Conservation (phyloP, 2,329 filamentous ascomycete species). For the Coniochaeta prunicola region DNA sequence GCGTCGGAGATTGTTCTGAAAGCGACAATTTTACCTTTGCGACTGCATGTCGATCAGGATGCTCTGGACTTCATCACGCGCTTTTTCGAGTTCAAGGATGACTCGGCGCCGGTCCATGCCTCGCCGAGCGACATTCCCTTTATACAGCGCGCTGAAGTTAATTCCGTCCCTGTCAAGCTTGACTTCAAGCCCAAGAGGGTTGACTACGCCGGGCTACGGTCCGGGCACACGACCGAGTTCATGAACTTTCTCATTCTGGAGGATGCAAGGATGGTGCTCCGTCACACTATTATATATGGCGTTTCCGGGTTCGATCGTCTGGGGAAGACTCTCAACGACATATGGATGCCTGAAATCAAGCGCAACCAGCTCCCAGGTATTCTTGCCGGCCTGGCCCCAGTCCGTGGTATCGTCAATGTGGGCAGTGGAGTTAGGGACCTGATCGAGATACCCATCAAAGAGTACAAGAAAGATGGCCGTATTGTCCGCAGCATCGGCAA, state of each 20-base stretch:
- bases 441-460: conserved; percentile 79
- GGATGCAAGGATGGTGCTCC: conserved; percentile 75
- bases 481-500: conserved; percentile 89
- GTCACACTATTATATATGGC: conserved; percentile 88
- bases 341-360: conserved; percentile 93
- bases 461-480: conserved; percentile 91
- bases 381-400: conserved; percentile 78
- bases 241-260: conserved; percentile 98
- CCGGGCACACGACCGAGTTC: conserved; percentile 91
- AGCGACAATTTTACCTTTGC: conserved; percentile 71
- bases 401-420: conserved; percentile 87
- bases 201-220: conserved; percentile 86
- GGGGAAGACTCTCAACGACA: conserved; percentile 84
- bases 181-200: conserved; percentile 99
- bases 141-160: conserved; percentile 82
- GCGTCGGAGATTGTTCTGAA: conserved; percentile 86
- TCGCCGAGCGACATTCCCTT: conserved; percentile 72
- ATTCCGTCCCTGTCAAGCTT: conserved; percentile 70
- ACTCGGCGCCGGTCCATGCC: conserved; percentile 45
- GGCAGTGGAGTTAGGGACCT: conserved; percentile 81
- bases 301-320: conserved; percentile 85
- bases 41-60: conserved; percentile 94
- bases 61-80: conserved; percentile 93
- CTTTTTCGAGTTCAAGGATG: conserved; percentile 97
- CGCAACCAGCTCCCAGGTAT: conserved; percentile 83